Evolutionary conservation across 805 yeast species (phyloP).

Genomic region (Torulaspora indica): DNA sequence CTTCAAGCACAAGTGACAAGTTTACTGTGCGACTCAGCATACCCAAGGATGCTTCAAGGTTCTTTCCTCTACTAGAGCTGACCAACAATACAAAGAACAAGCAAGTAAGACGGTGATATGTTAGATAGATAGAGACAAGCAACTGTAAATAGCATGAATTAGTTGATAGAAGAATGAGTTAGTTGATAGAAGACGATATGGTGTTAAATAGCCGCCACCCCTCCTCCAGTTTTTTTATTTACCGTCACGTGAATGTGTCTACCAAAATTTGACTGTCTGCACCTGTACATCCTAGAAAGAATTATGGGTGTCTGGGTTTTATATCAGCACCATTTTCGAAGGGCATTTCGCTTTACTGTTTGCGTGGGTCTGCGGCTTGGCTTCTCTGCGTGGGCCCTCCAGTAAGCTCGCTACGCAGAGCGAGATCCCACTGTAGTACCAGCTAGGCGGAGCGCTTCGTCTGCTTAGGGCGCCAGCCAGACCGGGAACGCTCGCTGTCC

Average conservation of each 20-base stretch:
- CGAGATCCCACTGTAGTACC: not conserved
- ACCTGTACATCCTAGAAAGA: constrained; percentile 1
- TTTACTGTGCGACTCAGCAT: constrained; percentile 12
- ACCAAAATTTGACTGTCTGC: not conserved
- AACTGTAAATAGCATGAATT: constrained; percentile 1
- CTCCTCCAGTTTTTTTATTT: not conserved
- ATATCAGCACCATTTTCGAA: no score
- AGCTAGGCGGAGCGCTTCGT: constrained; percentile 1
- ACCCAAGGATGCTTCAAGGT: constrained; percentile 17
- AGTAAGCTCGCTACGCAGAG: not conserved
- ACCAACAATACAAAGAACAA: constrained; percentile 1
- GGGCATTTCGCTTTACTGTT: no score
- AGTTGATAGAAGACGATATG: no score
- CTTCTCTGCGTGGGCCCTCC: no score
- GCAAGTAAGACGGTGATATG: not conserved
- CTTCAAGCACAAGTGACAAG: constrained; percentile 1
- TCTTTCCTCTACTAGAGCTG: constrained; percentile 23
- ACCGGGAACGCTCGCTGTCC: not conserved
- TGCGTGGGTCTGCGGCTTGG: no score
- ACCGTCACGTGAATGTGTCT: not conserved
- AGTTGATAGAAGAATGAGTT: constrained; percentile 4
- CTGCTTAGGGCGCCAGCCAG: not conserved
- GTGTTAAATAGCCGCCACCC: not conserved
- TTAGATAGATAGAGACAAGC: not conserved
- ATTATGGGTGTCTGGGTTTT: not conserved